A percentile compares a stretch with the other conserved stretches of the same genome.
Conservation (phyloP, 805 yeast genomes). For the Lipomyces kockii region DNA sequence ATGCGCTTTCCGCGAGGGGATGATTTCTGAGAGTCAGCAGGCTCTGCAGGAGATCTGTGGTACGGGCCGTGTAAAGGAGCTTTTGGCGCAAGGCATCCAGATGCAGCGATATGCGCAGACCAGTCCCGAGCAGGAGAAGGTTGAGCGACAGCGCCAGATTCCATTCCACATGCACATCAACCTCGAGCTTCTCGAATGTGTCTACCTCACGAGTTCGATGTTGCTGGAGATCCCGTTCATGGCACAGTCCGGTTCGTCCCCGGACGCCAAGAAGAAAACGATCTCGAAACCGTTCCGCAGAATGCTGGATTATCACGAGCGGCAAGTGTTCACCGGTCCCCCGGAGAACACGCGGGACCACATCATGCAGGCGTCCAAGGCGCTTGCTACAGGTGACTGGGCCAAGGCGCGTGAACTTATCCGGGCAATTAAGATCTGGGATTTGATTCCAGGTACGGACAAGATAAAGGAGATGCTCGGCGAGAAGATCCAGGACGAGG, state of each 20-base stretch:
- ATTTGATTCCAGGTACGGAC: slow-evolving; percentile 70
- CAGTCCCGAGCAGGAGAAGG: slow-evolving; percentile 48
- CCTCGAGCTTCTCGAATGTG: slow-evolving; percentile 91
- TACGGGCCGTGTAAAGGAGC: slow-evolving; percentile 83
- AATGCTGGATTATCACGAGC: slow-evolving; percentile 87
- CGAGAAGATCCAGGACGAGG: slow-evolving; percentile 82
- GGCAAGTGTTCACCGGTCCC: slow-evolving; percentile 95
- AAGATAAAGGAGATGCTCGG: slow-evolving; percentile 71
- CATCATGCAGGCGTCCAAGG: slow-evolving; percentile 88
- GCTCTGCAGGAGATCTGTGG: slow-evolving; percentile 85
- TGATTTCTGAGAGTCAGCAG: slow-evolving; percentile 84
- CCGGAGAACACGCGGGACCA: slow-evolving; percentile 95
- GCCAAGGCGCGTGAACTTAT: slow-evolving; percentile 71
- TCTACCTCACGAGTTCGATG: slow-evolving; percentile 85
- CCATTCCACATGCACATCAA: slow-evolving; percentile 99
- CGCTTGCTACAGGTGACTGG: slow-evolving; percentile 92
- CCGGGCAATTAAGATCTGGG: slow-evolving; percentile 83
- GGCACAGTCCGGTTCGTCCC: slow-evolving; percentile 65
- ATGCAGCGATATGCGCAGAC: slow-evolving; percentile 60
- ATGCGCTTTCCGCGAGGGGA: slow-evolving; percentile 90
- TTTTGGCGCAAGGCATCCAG: slow-evolving; percentile 88
- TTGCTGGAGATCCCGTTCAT: slow-evolving; percentile 89
- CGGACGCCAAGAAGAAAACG: slow-evolving; percentile 62
- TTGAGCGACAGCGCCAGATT: slow-evolving; percentile 78
- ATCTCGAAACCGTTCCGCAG: slow-evolving; percentile 85